phyloP scores from a whole-genome alignment of 106 monocot genomes.

The Dioscorea dumetorum region DNA sequence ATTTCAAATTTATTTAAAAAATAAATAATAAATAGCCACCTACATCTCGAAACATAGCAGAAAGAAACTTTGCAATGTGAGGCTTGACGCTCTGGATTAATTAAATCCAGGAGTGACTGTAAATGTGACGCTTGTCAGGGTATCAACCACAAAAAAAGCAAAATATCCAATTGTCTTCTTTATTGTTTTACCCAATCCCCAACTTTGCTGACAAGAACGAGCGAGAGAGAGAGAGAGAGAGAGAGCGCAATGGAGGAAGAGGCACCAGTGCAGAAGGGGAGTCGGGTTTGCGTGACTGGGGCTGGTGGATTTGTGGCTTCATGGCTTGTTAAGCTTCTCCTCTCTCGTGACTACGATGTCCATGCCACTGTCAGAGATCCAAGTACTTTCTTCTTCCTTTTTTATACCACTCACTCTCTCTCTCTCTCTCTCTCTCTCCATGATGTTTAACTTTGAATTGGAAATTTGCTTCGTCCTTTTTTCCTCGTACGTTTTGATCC shows the following conservation, averaged over 20 bases:
- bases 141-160: no score
- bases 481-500: background rate
- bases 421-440: background rate
- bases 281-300: constrained; percentile 29
- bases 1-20: no score
- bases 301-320: constrained; percentile 33
- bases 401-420: background rate
- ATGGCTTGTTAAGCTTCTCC: constrained; percentile 38
- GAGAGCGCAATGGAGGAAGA: constrained; percentile 11
- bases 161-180: no score
- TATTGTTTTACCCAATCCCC: no score
- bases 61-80: no score
- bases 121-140: no score
- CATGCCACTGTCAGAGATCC: constrained; percentile 17
- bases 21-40: no score
- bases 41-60: no score
- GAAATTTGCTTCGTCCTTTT: background rate
- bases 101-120: no score
- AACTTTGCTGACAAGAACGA: no score
- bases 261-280: background rate
- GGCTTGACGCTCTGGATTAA: no score
- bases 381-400: background rate
- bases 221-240: constrained; percentile 3
- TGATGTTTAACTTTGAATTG: background rate
- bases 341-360: constrained; percentile 24